Conservation (phyloP, 2,329 filamentous ascomycete genomes). For the Colletotrichum sp. region DNA sequence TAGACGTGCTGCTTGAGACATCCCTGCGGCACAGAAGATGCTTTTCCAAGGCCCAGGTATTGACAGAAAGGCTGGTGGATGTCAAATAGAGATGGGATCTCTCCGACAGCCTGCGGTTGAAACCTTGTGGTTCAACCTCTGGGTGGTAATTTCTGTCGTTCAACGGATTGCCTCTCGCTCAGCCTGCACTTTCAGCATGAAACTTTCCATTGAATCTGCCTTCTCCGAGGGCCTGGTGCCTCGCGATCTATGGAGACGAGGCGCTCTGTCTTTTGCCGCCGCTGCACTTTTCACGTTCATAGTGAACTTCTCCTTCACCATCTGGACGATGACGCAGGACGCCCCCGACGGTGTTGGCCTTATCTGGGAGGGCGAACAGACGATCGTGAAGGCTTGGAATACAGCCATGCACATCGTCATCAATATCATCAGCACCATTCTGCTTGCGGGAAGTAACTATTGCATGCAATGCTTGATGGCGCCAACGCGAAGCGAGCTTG, state of each 20-base stretch:
- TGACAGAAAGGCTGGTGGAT: no score
- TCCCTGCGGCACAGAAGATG: background rate
- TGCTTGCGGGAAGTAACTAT: background rate
- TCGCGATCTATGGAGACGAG: background rate
- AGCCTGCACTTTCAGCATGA: background rate
- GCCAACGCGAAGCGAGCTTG: background rate
- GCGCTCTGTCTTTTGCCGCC: accelerated
- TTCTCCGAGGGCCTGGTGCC: background rate
- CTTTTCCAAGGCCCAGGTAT: no score
- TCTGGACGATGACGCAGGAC: background rate
- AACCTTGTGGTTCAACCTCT: no score
- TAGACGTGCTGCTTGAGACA: background rate
- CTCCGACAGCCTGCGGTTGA: no score
- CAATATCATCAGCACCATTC: accelerated
- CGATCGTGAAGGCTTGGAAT: background rate
- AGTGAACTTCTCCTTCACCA: background rate
- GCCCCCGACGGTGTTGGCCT: background rate
- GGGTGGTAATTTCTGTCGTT: background rate
- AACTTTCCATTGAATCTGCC: background rate
- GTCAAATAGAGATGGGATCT: no score
- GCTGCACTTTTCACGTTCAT: background rate
- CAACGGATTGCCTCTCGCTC: background rate
- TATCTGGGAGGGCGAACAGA: background rate
- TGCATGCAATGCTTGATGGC: background rate
- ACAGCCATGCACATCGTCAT: background rate